Base-by-base conservation (phyloP, 768 basidiomycete species). In the Amanita pallidorosea region DNA sequence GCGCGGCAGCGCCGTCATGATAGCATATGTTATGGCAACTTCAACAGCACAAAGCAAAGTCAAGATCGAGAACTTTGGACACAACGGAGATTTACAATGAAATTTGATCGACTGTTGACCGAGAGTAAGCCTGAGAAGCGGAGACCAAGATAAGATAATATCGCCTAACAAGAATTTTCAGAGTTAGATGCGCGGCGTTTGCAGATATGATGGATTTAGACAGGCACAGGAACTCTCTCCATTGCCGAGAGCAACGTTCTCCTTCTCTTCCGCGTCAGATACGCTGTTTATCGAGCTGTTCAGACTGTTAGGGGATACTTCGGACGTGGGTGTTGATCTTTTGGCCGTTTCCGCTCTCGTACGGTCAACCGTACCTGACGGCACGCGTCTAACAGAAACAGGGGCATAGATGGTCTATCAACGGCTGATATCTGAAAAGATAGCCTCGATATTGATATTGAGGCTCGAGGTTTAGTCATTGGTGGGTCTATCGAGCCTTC, bases 191-290 rank as follows among this genome's bases (percentile, higher is more conserved):
- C 23, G 36, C 36, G 27, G 15, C 12, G 18, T 49, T 23, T 17
- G 23, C 12, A 49, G 15, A 17, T 23, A 7, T 60, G 51, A 62
- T 33, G 63, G 17, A 56, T 5, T 62, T 51, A 63, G 42, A 63
- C 63, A 49, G 65, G 63, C n/a, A 58, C 57, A 23, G 69, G 65
- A 53, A 70, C 56, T 60, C 58, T 68, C 51, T 5, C 27, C 2
- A 23, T 65, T 64, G 54, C 64, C 61, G 13, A 54, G 58, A 45
- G 69, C 67, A 49, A 76, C 60, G 55, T 83, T 83, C 65, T 82
- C 80, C 65, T 82, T 83, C 60, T 82, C 80, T 48, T 75, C 73
- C 31, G 65, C 58, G 61, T 76, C 74, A 9, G 66, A 61, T 23
- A 67, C 57, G 54, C 70, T 75, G 13, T 70, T 20, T 5, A 27